Percentiles rank a stretch among this genome's conserved stretches.
These are phyloP conservation scores for Scopulariopsis brevicaulis DNA, from an alignment of 2,329 filamentous ascomycete species.

Conservation along the genomic window DNA sequence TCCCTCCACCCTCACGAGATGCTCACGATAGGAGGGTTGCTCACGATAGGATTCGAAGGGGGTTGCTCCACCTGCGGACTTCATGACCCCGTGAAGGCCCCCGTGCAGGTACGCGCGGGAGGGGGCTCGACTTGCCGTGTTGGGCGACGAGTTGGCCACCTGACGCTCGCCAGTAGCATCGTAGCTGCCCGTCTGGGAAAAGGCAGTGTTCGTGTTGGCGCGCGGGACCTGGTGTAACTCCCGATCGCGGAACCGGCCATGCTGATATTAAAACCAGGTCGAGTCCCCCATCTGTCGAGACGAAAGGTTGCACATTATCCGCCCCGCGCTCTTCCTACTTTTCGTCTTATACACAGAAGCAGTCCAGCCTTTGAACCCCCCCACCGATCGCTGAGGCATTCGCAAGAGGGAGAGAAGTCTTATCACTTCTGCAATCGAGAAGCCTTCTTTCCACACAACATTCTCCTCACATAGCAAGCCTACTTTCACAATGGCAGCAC, in stretches of 20 bases:
- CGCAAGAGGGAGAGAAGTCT: too few relatives aligned
- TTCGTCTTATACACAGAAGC: not conserved
- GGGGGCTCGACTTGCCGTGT: not conserved
- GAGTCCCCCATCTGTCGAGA: not conserved
- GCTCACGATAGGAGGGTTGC: not conserved
- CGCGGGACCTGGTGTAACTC: not conserved
- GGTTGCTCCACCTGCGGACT: not conserved
- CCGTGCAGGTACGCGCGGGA: not conserved
- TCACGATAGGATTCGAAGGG: not conserved
- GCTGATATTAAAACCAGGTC: not conserved
- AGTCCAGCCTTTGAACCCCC: too few relatives aligned
- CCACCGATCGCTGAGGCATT: too few relatives aligned
- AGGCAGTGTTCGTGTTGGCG: not conserved
- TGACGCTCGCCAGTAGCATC: not conserved
- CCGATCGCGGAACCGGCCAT: not conserved
- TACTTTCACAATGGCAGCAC: conserved; percentile 11
- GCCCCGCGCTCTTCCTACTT: not conserved
- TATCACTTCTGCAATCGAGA: too few relatives aligned
- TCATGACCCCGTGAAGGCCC: not conserved
- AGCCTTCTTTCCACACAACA: not conserved
- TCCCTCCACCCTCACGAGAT: not conserved
- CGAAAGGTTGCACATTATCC: not conserved
- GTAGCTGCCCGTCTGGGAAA: not conserved
- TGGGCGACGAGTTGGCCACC: not conserved
- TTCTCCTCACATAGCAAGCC: conserved; percentile 10